phyloP scores from a whole-genome alignment of 2,329 filamentous ascomycete species.

The Leptographium radiaticola region DNA sequence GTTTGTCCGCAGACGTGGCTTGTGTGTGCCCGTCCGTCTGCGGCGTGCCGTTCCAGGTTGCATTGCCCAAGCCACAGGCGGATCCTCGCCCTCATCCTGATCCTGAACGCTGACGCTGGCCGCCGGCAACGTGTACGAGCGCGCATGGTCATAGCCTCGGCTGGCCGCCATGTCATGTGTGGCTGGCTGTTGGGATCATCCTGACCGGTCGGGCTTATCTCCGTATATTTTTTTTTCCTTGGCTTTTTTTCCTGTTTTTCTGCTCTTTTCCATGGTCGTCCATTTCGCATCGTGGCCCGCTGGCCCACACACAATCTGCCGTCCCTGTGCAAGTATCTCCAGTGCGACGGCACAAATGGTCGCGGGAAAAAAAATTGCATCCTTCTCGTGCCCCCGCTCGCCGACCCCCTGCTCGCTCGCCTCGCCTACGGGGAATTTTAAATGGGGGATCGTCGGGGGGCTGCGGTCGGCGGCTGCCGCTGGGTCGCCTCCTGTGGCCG shows the following conservation, averaged over 20 bases:
- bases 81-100: background rate
- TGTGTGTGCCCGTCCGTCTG: background rate
- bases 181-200: too few species aligned
- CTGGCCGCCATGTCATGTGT: too few species aligned
- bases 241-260: background rate
- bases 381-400: too few species aligned
- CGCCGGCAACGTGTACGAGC: background rate
- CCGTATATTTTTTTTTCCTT: background rate
- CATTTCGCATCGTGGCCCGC: too few species aligned
- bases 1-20: background rate
- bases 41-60: background rate
- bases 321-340: background rate
- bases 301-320: background rate
- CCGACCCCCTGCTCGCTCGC: too few species aligned
- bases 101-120: background rate
- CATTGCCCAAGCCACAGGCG: background rate
- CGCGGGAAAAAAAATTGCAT: too few species aligned
- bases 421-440: too few species aligned
- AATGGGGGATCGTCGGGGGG: too few species aligned
- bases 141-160: too few species aligned
- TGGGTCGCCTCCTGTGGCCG: too few species aligned
- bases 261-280: background rate
- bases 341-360: background rate
- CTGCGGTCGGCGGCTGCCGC: too few species aligned
- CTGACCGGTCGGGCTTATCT: background rate